Percentiles rank a stretch among this genome's conserved stretches.
phyloP scores from a whole-genome alignment of 2,329 filamentous ascomycete species.

The Lecanicillium sp. region DNA sequence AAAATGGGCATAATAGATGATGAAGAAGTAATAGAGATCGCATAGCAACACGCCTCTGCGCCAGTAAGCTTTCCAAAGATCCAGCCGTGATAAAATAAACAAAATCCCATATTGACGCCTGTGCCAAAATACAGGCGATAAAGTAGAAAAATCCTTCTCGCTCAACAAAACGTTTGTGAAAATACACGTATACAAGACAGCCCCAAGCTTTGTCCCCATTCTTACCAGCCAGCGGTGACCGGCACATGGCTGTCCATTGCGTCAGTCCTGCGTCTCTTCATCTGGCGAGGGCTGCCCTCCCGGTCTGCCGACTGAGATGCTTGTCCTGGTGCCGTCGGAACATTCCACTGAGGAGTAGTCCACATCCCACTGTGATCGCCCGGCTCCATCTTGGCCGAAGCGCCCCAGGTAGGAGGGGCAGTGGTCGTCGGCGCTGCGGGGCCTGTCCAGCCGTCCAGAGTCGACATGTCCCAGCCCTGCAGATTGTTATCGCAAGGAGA shows the following conservation, averaged over 20 bases:
- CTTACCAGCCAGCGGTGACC: conserved; percentile 18
- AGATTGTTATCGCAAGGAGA: conserved; percentile 22
- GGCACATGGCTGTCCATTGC: conserved; percentile 23
- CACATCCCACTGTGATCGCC: conserved; percentile 25
- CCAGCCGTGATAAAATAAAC: background rate
- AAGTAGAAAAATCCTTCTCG: too few relatives aligned
- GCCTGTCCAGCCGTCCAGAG: conserved; percentile 26
- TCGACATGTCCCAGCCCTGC: conserved; percentile 29
- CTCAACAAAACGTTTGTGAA: too few relatives aligned
- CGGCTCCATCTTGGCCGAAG: conserved; percentile 20
- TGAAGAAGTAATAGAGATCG: too few relatives aligned
- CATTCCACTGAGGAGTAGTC: conserved; percentile 15
- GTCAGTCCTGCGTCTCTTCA: conserved; percentile 28
- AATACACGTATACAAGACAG: too few relatives aligned
- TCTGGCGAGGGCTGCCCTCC: conserved; percentile 26
- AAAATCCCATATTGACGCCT: background rate
- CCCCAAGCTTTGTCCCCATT: background rate
- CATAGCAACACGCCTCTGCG: too few relatives aligned
- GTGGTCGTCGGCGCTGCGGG: conserved; percentile 13
- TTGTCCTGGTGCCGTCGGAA: conserved; percentile 12
- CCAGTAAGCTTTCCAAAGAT: background rate
- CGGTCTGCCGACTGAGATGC: conserved; percentile 15
- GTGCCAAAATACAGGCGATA: background rate
- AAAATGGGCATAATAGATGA: too few relatives aligned
- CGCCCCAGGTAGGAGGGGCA: conserved; percentile 23